These are phyloP conservation scores for Chaetoscypha palmicola DNA, from an alignment of 2,329 filamentous ascomycete genomes.

Conservation along the genomic window DNA sequence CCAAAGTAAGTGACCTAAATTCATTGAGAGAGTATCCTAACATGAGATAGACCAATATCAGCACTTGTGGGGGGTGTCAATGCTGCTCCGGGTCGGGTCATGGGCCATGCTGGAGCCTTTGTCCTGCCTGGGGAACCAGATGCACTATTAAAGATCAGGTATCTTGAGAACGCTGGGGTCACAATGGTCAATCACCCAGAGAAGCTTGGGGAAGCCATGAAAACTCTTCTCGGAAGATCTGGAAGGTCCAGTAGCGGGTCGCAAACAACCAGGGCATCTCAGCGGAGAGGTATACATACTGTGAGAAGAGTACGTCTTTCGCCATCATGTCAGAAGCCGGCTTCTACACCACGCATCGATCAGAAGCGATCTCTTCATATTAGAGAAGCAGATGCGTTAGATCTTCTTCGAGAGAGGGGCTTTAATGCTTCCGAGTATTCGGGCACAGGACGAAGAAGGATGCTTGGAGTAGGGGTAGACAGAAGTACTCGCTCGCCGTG, in stretches of 20 bases:
- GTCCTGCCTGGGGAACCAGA: constrained; percentile 57
- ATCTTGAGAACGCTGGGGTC: constrained; percentile 59
- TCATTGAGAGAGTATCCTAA: too few species aligned
- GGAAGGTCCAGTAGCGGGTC: constrained; percentile 33
- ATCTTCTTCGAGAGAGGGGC: constrained; percentile 46
- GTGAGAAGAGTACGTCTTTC: constrained; percentile 27
- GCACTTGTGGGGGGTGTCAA: constrained; percentile 62
- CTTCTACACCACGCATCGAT: constrained; percentile 5
- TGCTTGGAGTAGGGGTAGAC: constrained; percentile 59
- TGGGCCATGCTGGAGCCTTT: constrained; percentile 77
- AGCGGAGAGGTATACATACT: constrained; percentile 48
- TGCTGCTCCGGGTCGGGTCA: constrained; percentile 57
- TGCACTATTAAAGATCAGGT: constrained; percentile 57
- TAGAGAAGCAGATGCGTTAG: constrained; percentile 44
- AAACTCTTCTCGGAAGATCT: constrained; percentile 44
- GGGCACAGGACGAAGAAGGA: constrained; percentile 36
- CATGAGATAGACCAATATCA: constrained; percentile 54
- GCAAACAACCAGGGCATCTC: constrained; percentile 33
- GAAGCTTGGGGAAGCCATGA: constrained; percentile 64
- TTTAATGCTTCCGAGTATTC: constrained; percentile 37
- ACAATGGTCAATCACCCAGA: constrained; percentile 70
- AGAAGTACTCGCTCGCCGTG: constrained; percentile 55
- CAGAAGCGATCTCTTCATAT: constrained; percentile 50
- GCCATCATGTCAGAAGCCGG: background rate
- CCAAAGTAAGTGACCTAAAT: constrained; percentile 50